Evolutionary conservation across 1,139 yeast genomes (phyloP), one percentile per base, ranked within the genome.

Genomic region (Candida dubliniensis): DNA sequence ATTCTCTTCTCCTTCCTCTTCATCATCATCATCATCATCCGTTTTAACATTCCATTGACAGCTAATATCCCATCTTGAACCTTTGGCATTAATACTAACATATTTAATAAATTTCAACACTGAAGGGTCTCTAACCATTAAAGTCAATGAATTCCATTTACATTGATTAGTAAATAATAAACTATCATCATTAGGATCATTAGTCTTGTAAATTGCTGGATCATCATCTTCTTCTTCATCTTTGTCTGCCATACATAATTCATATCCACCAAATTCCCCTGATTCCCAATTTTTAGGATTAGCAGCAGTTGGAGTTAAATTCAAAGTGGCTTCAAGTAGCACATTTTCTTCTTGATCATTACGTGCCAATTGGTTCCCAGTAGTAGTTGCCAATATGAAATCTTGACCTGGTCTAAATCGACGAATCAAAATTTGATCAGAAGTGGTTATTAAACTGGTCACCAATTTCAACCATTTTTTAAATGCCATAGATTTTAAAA

Each of bases 341-440:
- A 75, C 79, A 47, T 84, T 84, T 36, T 77, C 74, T 8, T 58
- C 59, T 2, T 53, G 43, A 27, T 64, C 62, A 9, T 63, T 69
- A 8, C 75, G 53, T 2, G 76, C 75, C 31, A 71, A 47, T 15
- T 74, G 66, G 36, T 73, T 69, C 36, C 80, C 84, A 4, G 84
- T 72, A 9, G 87, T 78, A 0, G 98, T 88, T 1, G 99, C 99
- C 41, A 95, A 71, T 3, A 93, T 91, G 63, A 88, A 95, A 63
- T 95, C 99, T 33, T 81, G 82, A 1, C 98, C 99, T 0, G 97
- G 99, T 55, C 99, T 79, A 67, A 95, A 95, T 51, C 98, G 73
- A 59, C 99, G 79, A 2, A 86, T 77, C 34, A 90, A 60, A 1
- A 87, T 68, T 53, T 86, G 87, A 47, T 87, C 88, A 35, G 84